A percentile compares a stretch with the other conserved stretches of the same genome.
Conservation (phyloP, 2,329 filamentous ascomycete species). For the Pyrenochaeta sp. region DNA sequence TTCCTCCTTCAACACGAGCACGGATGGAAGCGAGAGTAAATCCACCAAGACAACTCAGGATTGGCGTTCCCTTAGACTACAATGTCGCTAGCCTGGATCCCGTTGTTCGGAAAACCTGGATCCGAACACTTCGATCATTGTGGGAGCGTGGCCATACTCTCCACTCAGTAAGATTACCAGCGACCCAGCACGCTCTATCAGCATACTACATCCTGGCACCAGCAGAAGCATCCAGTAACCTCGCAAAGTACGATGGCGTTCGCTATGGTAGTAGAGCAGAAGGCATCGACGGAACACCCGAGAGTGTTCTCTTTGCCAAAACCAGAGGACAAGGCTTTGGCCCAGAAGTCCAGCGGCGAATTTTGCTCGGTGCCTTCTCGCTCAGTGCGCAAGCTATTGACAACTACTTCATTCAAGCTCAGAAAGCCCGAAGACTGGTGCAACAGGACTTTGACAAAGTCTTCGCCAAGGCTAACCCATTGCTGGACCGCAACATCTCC, state of each 20-base stretch:
- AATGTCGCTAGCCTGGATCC: constrained; percentile 83
- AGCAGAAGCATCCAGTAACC: constrained; percentile 92
- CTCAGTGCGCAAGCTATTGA: constrained; percentile 90
- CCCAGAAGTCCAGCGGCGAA: constrained; percentile 82
- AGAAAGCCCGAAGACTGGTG: constrained; percentile 83
- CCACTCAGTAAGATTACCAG: constrained; percentile 79
- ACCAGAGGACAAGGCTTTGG: constrained; percentile 81
- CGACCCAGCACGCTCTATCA: constrained; percentile 83
- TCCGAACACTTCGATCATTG: constrained; percentile 65
- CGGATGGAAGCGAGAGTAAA: constrained; percentile 31
- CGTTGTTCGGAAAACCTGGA: constrained; percentile 74
- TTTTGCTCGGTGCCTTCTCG: constrained; percentile 88
- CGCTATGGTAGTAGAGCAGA: constrained; percentile 75
- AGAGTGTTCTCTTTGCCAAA: constrained; percentile 68
- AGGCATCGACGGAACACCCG: constrained; percentile 63
- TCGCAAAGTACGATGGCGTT: constrained; percentile 97
- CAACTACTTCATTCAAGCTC: constrained; percentile 96
- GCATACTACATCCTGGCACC: constrained; percentile 96
- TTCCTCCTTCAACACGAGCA: constrained; percentile 64
- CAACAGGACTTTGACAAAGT: constrained; percentile 84
- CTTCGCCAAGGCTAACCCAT: constrained; percentile 74
- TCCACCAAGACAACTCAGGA: constrained; percentile 40
- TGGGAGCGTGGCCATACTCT: constrained; percentile 72
- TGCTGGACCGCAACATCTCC: constrained; percentile 52
- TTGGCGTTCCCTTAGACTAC: constrained; percentile 76